Base-by-base conservation (phyloP, 257 asterid genomes). In the Rubia yunnanensis region DNA sequence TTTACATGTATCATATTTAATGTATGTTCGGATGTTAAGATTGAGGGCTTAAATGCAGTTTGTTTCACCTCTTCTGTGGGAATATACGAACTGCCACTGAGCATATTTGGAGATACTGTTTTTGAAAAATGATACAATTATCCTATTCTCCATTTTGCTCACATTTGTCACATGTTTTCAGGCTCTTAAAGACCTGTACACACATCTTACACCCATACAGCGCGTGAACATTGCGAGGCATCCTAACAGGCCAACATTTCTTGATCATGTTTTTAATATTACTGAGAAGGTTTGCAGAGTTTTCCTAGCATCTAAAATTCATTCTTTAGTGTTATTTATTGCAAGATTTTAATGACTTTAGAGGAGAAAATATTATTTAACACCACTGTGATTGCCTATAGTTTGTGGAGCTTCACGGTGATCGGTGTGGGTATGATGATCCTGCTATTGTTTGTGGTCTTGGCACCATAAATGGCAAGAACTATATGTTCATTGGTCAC, bases 401-500 rank as follows among this genome's bases (percentile, higher is more conserved):
- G 95, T 91, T 91, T 83, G 91, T 91, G 22, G 97, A 91, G 84
- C 96, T 91, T 62, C 97, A 91, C 73, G 97, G 97, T 60, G 97
- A 90, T 74, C 82, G 97, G 67, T 83, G 87, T 68, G 96, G 97
- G 72, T 91, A 88, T 64, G 96, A 91, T 65, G 97, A 91, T 76
- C 97, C 97, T 48, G 96, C 97, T 60, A 54, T 91, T 36, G 96
- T 91, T 67, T 83, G 92, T 57, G 97, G 97, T 63, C 80, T 91
- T 75, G 97, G 97, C 64, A 81, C 92, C 31, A 91, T 91, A 67
- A 80, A 88, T 77, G 96, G 92, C 50, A 81, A 77, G 80, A 74
- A 83, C 72, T 90, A 84, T 79, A 90, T 90, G 97, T 88, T 90
- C 83, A 86, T 90, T 68, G 97, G 97, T 69, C 96, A 90, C 57